These are phyloP conservation scores for Primulina eburnea DNA, from an alignment of 257 asterid genomes.

Conservation along the genomic window DNA sequence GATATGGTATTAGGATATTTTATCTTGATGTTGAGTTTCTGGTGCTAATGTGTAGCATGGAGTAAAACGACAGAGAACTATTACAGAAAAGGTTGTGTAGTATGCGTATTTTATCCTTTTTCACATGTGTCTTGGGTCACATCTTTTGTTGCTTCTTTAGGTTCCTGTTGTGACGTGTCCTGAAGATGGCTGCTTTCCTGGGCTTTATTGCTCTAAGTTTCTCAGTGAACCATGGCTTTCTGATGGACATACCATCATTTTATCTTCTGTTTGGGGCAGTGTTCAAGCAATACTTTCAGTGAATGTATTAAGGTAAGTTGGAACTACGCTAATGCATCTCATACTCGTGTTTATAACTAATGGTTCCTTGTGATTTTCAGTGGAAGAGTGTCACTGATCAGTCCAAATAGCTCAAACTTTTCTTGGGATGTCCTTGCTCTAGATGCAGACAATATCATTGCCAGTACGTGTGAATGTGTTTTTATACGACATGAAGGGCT, in stretches of 20 bases:
- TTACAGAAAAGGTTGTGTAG: slow-evolving; percentile 1
- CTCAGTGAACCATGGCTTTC: slow-evolving; percentile 81
- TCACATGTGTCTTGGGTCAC: slow-evolving; percentile 7
- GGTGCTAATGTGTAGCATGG: not conserved
- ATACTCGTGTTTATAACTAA: slow-evolving; percentile 11
- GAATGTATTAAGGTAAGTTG: slow-evolving; percentile 59
- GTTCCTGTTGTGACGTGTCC: slow-evolving; percentile 82
- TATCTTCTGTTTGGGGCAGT: slow-evolving; percentile 86
- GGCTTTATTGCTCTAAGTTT: slow-evolving; percentile 55
- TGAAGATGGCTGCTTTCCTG: slow-evolving; percentile 80
- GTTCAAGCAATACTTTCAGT: slow-evolving; percentile 59
- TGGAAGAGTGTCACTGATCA: slow-evolving; percentile 66
- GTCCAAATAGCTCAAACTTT: slow-evolving; percentile 56
- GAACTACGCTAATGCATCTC: slow-evolving; percentile 19
- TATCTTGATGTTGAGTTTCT: not conserved
- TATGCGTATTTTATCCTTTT: slow-evolving; percentile 1
- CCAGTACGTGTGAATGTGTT: slow-evolving; percentile 43
- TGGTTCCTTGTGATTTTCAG: slow-evolving; percentile 38
- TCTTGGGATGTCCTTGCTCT: slow-evolving; percentile 77
- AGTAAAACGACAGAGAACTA: not conserved
- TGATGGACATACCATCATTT: slow-evolving; percentile 70
- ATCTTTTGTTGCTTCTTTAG: slow-evolving; percentile 37
- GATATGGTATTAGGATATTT: not conserved
- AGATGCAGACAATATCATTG: slow-evolving; percentile 63
- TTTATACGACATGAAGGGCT: not conserved